Evolutionary conservation across 2,329 filamentous ascomycete species (phyloP).

Genomic region (Zelopaecilomyces penicillatus): DNA sequence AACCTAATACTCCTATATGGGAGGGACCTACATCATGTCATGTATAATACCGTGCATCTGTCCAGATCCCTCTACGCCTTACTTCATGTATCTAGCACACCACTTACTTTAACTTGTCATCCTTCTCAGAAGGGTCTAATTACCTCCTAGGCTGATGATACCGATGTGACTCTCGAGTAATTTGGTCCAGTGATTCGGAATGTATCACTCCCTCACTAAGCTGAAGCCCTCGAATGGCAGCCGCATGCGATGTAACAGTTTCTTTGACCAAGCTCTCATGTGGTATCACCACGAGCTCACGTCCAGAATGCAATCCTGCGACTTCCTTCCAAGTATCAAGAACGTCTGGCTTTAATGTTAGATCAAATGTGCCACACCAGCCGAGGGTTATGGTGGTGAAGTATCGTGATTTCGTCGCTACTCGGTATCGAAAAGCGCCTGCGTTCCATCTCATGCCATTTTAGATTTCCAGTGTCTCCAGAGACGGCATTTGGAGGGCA

Average conservation of each 20-base stretch:
- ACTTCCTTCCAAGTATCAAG: background rate
- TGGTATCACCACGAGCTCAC: background rate
- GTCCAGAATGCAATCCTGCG: background rate
- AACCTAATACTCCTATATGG: too few species aligned
- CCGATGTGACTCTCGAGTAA: background rate
- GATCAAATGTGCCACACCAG: background rate
- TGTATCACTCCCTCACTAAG: background rate
- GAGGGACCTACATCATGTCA: too few species aligned
- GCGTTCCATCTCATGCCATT: background rate
- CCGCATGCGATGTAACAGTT: background rate
- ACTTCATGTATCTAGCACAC: too few species aligned
- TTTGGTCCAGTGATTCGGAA: background rate
- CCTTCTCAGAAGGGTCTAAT: too few species aligned
- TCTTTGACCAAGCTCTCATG: background rate
- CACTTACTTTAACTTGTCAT: too few species aligned
- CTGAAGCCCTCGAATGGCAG: background rate
- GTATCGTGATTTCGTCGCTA: background rate
- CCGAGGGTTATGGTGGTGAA: background rate
- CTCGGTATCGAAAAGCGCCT: background rate
- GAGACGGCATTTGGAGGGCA: background rate
- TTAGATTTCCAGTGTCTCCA: background rate
- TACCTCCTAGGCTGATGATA: too few species aligned
- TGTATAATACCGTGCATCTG: too few species aligned
- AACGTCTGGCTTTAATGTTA: background rate
- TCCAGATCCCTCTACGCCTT: too few species aligned